These are phyloP conservation scores for Rasamsonia emersonii DNA, from an alignment of 2,329 filamentous ascomycete genomes.

Conservation along the genomic window DNA sequence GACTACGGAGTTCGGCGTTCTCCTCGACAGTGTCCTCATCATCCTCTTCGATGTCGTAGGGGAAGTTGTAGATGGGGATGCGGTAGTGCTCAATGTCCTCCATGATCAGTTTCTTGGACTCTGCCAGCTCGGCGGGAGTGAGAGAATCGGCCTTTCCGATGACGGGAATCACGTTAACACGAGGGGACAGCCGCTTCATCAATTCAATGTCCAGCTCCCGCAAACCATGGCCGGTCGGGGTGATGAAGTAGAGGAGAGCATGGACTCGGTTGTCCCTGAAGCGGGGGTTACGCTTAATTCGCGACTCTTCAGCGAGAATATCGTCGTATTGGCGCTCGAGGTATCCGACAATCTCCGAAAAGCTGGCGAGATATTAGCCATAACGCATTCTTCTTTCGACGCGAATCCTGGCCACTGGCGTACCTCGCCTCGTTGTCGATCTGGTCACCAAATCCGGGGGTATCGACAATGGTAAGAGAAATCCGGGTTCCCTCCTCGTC, in stretches of 20 bases:
- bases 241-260: slow-evolving; percentile 98
- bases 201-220: slow-evolving; percentile 98
- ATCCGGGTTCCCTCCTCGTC: slow-evolving; percentile 98
- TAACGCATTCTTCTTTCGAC: too few species aligned
- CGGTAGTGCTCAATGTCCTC: slow-evolving; percentile 99
- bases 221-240: slow-evolving; percentile 92
- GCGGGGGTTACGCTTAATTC: slow-evolving; percentile 99
- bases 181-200: slow-evolving; percentile 97
- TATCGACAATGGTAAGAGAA: slow-evolving; percentile 96
- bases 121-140: slow-evolving; percentile 89
- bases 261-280: slow-evolving; percentile 99
- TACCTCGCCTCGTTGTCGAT: slow-evolving; percentile 98
- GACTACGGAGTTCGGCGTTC: slow-evolving; percentile 90
- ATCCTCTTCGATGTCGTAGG: slow-evolving; percentile 98
- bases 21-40: slow-evolving; percentile 99
- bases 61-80: slow-evolving; percentile 99
- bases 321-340: slow-evolving; percentile 99
- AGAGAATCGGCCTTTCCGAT: slow-evolving; percentile 98
- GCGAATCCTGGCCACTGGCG: slow-evolving; percentile 24
- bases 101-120: slow-evolving; percentile 99
- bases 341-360: slow-evolving; percentile 95
- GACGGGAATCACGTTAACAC: slow-evolving; percentile 97
- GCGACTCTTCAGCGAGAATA: slow-evolving; percentile 96
- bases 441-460: slow-evolving; percentile 95
- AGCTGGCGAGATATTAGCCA: slow-evolving; percentile 47